Base-by-base conservation (phyloP, 208 protist species). In the Histomonas meleagridis region DNA sequence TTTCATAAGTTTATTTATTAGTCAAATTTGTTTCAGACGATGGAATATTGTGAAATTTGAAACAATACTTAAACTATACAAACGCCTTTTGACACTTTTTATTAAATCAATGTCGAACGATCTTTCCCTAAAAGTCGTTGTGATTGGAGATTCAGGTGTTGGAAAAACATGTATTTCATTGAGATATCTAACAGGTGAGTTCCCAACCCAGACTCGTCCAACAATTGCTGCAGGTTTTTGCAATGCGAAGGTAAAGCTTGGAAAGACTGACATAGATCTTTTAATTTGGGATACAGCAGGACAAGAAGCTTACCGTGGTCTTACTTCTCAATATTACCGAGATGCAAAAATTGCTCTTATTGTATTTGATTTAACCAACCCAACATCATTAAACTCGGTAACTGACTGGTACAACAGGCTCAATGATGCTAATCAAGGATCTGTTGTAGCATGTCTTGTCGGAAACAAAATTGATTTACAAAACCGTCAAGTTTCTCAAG, bases 321-420 rank as follows among this genome's bases (percentile, higher is more conserved):
- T 86, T 9, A 86, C 76, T 1, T 86, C 76, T 35, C 76, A 86
- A 49, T 86, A 86, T n/a, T 86, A 86, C 26, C 40, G 76, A 14
- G 76, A 86, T 35, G 76, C 76, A 55, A 86, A 86, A 35, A 46
- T 86, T 18, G 76, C 76, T 9, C 46, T 86, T 38, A 86, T 86
- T n/a, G 76, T 86, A 26, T 86, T 86, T n/a, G 76, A 86, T 86
- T 43, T 86, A 43, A 86, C 76, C 3, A 86, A 86, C 46, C 76
- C 76, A 55, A 18, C 76, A 18, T 57, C 76, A 46, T n/a, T 86
- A 21, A 86, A 86, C 38, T 86, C 76, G 2, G 76, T 86, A 26
- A 86, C 46, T 38, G 76, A 86, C 32, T 86, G 76, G 76, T 48
- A 86, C 26, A 12, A 51, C 16, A 40, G 76, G 26, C 46, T 86